Evolutionary conservation across 768 basidiomycete species (phyloP).

Genomic region (Boletellus ananas): DNA sequence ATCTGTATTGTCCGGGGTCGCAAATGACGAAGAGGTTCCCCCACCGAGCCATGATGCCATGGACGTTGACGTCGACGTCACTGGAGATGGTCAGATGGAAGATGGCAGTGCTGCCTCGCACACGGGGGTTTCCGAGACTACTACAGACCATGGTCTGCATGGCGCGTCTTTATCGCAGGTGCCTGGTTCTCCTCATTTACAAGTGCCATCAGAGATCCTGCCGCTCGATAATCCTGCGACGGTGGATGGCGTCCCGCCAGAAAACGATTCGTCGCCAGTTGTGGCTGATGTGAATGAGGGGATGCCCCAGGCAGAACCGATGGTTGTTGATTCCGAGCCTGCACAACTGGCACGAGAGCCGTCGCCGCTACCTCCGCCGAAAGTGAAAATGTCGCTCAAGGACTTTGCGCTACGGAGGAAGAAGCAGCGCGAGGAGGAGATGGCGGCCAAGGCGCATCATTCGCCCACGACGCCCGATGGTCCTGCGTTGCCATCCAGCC

Average conservation of each 20-base stretch:
- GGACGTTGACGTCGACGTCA: constrained; percentile 17
- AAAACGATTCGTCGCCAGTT: neutral
- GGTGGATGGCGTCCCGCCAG: neutral
- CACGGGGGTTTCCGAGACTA: neutral
- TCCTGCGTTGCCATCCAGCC: constrained; percentile 17
- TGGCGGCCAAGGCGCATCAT: constrained; percentile 26
- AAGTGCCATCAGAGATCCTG: neutral
- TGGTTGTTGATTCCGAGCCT: constrained; percentile 5
- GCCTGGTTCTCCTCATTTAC: constrained; percentile 1
- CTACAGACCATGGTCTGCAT: neutral
- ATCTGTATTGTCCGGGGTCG: neutral
- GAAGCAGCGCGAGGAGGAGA: constrained; percentile 47
- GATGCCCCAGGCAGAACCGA: constrained; percentile 7
- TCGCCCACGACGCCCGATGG: constrained; percentile 21
- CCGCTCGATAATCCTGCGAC: neutral
- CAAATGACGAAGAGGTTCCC: neutral
- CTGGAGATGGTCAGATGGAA: constrained; percentile 2
- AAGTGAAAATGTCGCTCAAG: constrained; percentile 54
- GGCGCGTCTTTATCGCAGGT: neutral
- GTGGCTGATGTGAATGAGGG: constrained; percentile 2
- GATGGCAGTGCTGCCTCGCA: neutral
- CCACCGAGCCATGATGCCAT: constrained; percentile 14
- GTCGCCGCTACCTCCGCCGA: constrained; percentile 39
- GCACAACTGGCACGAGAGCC: constrained; percentile 10
- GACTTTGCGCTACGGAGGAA: constrained; percentile 56